A percentile compares a stretch with the other conserved stretches of the same genome.
Conservation (phyloP, 108 stramenopile species). For the Conticribra weissflogii region DNA sequence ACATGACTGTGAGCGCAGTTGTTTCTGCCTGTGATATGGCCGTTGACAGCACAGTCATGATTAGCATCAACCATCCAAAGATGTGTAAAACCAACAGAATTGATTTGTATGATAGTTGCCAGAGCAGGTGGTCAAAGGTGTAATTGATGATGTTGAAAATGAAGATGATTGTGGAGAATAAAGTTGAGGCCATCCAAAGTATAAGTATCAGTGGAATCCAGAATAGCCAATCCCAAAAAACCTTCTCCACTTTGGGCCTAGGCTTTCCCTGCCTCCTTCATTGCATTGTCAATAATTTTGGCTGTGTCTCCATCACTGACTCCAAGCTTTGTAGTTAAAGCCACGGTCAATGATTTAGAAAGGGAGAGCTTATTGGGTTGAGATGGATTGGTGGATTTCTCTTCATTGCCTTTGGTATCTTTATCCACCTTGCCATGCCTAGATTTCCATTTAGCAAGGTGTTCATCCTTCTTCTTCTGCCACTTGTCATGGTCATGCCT, state of each 20-base stretch:
- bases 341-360: background rate
- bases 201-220: slow-evolving; percentile 11
- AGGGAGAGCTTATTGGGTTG: background rate
- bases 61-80: no score
- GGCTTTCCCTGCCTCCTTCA: background rate
- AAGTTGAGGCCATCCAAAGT: slow-evolving; percentile 10
- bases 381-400: no score
- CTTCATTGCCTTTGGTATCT: no score
- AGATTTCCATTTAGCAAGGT: background rate
- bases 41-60: no score
- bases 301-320: background rate
- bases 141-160: no score
- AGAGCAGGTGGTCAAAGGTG: no score
- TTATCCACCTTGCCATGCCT: background rate
- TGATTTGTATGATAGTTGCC: no score
- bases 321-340: background rate
- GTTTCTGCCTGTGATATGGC: no score
- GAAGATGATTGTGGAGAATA: no score
- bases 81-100: no score
- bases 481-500: slow-evolving; percentile 13
- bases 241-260: slow-evolving; percentile 7
- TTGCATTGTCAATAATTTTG: background rate
- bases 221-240: background rate
- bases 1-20: no score
- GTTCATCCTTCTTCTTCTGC: slow-evolving; percentile 3